Evolutionary conservation across 768 basidiomycete species (phyloP), one percentile per base, ranked within the genome.

Genomic region (Amanita rimosa): DNA sequence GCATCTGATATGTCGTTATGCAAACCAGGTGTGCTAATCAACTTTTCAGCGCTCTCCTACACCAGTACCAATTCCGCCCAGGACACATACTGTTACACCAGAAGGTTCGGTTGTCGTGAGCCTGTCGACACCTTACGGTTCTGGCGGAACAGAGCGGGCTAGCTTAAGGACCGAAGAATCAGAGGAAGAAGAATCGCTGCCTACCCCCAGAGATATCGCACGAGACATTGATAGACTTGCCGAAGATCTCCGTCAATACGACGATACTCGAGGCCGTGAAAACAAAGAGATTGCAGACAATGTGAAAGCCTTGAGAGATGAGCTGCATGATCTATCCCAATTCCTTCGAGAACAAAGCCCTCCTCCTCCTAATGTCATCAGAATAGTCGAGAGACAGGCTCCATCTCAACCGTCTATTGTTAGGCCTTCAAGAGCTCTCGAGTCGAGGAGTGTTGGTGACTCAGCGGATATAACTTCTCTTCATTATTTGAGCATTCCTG

Each of bases 281-380:
- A 75, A 71, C 26, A 69, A 75, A 22, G 81, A 81, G 13, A 59
- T 93, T 6, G 71, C 74, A 0, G 78, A 77, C 40, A 81, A 85
- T 57, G 70, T 95, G 3, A 75, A 75, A 45, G 75, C 79, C 0
- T 76, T 96, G 34, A 75, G 83, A 50, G 70, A 81, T 33, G 81
- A 86, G 54, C 66, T 95, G 2, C 71, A 70, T 10, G 77, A 81
- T 39, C 68, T 93, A 9, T 74, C 79, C 0, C 67, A 76, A 24
- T 75, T 71, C 52, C 62, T 84, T 14, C 77, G 71, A 50, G 71
- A 68, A 11, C 38, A 39, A 21, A 39, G 19, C 14, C 70, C 67
- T 3, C 65, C 64, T 2, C 57, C 68, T 1, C 67, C 66, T 16
- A 50, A 52, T 31, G 42, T 58, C 14, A 51, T 59, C 27, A 51